Evolutionary conservation across 2,329 filamentous ascomycete genomes (phyloP).

Genomic region (Exophiala viscosa): DNA sequence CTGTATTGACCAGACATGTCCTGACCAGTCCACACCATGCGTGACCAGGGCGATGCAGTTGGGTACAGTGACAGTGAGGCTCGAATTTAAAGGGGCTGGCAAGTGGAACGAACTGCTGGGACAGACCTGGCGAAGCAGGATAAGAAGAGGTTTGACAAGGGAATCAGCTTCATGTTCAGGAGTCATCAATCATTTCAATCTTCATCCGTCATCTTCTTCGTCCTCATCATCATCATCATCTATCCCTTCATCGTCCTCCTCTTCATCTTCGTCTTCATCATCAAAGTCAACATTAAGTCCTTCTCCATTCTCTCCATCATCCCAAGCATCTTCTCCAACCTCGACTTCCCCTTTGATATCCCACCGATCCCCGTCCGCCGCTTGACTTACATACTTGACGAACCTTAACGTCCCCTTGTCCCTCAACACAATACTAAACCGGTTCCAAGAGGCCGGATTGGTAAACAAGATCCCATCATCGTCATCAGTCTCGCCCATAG

Average conservation of each 20-base stretch:
- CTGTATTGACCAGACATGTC: too few species aligned
- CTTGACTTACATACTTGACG: slow-evolving; percentile 88
- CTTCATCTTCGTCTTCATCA: slow-evolving; percentile 13
- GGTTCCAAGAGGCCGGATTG: slow-evolving; percentile 77
- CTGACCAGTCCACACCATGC: too few species aligned
- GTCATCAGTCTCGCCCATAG: slow-evolving; percentile 57
- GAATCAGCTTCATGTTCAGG: too few species aligned
- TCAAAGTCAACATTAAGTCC: not conserved
- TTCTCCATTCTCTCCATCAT: slow-evolving; percentile 23
- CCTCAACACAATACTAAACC: slow-evolving; percentile 81
- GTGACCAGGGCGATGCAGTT: too few species aligned
- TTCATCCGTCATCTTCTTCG: slow-evolving; percentile 1
- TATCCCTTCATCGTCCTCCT: slow-evolving; percentile 25
- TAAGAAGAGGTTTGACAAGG: too few species aligned
- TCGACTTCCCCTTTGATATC: slow-evolving; percentile 76
- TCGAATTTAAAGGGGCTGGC: too few species aligned
- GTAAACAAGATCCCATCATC: slow-evolving; percentile 71
- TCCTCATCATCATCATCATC: slow-evolving; percentile 13
- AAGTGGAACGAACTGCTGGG: too few species aligned
- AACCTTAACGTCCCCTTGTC: slow-evolving; percentile 86
- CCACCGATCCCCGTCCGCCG: slow-evolving; percentile 85
- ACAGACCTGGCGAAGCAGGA: too few species aligned
- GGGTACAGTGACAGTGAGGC: too few species aligned
- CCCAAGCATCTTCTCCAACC: slow-evolving; percentile 24
- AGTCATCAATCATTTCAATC: not conserved